Evolutionary conservation across 805 yeast genomes (phyloP).

Genomic region (Zygotorulaspora sp.): DNA sequence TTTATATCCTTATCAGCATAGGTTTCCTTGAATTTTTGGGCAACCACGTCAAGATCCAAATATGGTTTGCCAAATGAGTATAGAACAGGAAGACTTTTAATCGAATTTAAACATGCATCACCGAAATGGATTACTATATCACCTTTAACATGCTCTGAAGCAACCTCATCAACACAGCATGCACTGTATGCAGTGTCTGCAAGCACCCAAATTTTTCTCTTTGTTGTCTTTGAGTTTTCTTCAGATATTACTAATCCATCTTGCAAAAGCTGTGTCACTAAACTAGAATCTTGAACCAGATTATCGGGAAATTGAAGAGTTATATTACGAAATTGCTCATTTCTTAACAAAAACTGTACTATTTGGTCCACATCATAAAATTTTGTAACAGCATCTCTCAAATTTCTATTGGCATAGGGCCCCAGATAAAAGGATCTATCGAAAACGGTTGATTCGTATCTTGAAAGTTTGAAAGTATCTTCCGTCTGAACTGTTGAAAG

Average conservation of each 20-base stretch:
- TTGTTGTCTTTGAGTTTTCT: background rate
- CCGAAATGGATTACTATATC: conserved; percentile 91
- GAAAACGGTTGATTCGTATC: conserved; percentile 31
- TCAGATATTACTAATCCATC: conserved; percentile 25
- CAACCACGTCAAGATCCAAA: conserved; percentile 42
- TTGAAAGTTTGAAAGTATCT: conserved; percentile 46
- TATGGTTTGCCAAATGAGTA: conserved; percentile 74
- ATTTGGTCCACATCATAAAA: conserved; percentile 56
- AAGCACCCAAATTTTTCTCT: conserved; percentile 62
- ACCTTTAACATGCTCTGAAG: conserved; percentile 86
- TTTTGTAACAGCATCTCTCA: conserved; percentile 37
- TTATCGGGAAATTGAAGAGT: conserved; percentile 90
- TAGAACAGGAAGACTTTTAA: conserved; percentile 65
- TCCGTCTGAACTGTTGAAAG: conserved; percentile 73
- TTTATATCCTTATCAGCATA: conserved; percentile 41
- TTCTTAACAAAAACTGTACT: conserved; percentile 37
- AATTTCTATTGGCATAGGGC: conserved; percentile 25
- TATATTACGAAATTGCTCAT: conserved; percentile 43
- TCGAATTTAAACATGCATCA: conserved; percentile 84
- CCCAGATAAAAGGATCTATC: conserved; percentile 33
- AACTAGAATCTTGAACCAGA: conserved; percentile 71
- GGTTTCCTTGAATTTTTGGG: conserved; percentile 39
- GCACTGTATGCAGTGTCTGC: conserved; percentile 96
- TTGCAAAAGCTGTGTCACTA: conserved; percentile 55
- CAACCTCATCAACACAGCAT: conserved; percentile 95